Base-by-base conservation (phyloP, 345 rosid genomes). In the Syzygium jambos region DNA sequence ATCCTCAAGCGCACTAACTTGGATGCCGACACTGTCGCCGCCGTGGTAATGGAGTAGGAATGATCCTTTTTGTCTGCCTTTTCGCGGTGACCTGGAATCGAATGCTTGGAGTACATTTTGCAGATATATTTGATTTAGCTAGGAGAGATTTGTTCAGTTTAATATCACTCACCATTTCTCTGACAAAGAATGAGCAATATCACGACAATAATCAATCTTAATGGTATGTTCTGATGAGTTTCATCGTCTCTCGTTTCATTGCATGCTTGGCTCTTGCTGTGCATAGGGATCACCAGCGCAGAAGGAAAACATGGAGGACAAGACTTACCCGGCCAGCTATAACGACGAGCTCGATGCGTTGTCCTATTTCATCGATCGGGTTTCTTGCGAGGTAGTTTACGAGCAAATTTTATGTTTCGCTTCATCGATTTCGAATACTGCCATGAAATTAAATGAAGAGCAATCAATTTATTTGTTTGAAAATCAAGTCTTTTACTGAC, bases 341-440 rank as follows among this genome's bases (percentile, higher is more conserved):
- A 34, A 51, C 9, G 87, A 85, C 52, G 43, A 78, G 87, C 90
- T 94, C 84, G 95, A 93, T 51, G 89, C 91, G 63, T 87, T 93
- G 78, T 92, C 94, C 3, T 92, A 86, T 57, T 89, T 93, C 90
- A 95, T 96, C 61, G 95, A 96, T 57, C 94, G 94, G 89, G 91
- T 96, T 87, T 87, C 95, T 25, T 89, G 92, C 84, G 96, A 95
- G 98, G 98, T 96, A 46, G 65, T 34, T 5, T 43, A 12, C 22
- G 23, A 12, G 13, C 25, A 11, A 0, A 3, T 6, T 7, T 38
- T 49, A 15, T 51, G 22, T 51, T 27, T 4, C 5, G 85, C 85
- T 19, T n/a, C 41, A 54, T 84, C 55, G 3, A 54, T 52, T 14
- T 19, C 22, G 55, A 85, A 82, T 52, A 9, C n/a, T 38, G 29